phyloP scores from a whole-genome alignment of 2,329 filamentous ascomycete genomes.

The Zymoseptoria ardabiliae region DNA sequence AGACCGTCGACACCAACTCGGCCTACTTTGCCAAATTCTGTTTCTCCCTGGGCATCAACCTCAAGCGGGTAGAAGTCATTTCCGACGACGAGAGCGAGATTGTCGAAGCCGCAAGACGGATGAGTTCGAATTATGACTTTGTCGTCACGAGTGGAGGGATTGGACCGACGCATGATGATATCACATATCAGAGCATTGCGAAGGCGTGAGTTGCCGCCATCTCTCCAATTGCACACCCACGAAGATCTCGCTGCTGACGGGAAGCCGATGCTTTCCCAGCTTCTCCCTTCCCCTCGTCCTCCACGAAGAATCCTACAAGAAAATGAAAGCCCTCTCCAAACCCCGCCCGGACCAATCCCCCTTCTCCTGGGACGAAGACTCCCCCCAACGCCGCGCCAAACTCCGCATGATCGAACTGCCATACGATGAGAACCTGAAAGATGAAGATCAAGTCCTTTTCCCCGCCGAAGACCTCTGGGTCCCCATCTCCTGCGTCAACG shows the following conservation, averaged over 20 bases:
- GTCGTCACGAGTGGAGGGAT: slow-evolving; percentile 94
- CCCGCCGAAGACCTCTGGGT: slow-evolving; percentile 81
- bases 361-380: slow-evolving; percentile 80
- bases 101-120: slow-evolving; percentile 73
- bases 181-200: slow-evolving; percentile 90
- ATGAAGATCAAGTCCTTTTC: slow-evolving; percentile 70
- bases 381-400: slow-evolving; percentile 69
- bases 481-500: slow-evolving; percentile 79
- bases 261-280: neutral
- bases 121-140: slow-evolving; percentile 87
- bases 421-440: slow-evolving; percentile 54
- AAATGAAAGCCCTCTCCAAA: slow-evolving; percentile 76
- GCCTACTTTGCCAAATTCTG: slow-evolving; percentile 59
- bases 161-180: slow-evolving; percentile 95
- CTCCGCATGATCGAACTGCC: slow-evolving; percentile 87
- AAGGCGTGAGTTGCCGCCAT: slow-evolving; percentile 48
- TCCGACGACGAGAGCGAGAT: slow-evolving; percentile 89
- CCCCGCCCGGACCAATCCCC: slow-evolving; percentile 60
- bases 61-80: slow-evolving; percentile 88
- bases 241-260: neutral
- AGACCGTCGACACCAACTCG: slow-evolving; percentile 62
- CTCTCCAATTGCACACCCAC: neutral
- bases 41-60: slow-evolving; percentile 56
- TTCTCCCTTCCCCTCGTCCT: slow-evolving; percentile 70
- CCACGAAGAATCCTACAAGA: slow-evolving; percentile 66